Percentiles rank a stretch among this genome's conserved stretches.
Conservation (phyloP, 2,329 filamentous ascomycete genomes). For the Penicillium sp. region DNA sequence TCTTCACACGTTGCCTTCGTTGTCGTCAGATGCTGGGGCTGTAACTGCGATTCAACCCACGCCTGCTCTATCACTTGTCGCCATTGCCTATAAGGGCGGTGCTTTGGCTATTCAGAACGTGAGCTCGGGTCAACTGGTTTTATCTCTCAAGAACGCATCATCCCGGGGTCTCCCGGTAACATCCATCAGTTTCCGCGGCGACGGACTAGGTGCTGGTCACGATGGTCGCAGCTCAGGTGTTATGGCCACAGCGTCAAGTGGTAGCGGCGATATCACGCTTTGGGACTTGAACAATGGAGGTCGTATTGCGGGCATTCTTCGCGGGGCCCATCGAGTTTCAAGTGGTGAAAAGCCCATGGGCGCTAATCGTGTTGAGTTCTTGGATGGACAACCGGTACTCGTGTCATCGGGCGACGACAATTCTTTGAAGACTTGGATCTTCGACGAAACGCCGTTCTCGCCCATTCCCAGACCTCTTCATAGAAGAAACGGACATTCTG, state of each 20-base stretch:
- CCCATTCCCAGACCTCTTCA: constrained; percentile 78
- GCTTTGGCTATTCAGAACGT: constrained; percentile 73
- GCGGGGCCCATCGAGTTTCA: constrained; percentile 69
- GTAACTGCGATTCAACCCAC: constrained; percentile 82
- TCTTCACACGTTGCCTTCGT: constrained; percentile 78
- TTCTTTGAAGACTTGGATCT: constrained; percentile 90
- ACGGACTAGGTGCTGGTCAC: constrained; percentile 76
- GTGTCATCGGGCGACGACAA: constrained; percentile 89
- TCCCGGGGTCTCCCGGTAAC: constrained; percentile 58
- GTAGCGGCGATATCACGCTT: constrained; percentile 80
- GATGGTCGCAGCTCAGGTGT: constrained; percentile 79
- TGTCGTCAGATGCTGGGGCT: constrained; percentile 60
- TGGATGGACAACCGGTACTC: constrained; percentile 79
- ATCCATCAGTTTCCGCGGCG: constrained; percentile 81
- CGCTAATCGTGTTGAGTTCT: constrained; percentile 78
- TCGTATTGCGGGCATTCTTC: constrained; percentile 73
- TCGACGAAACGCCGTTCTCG: constrained; percentile 83
- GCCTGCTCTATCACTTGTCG: constrained; percentile 73
- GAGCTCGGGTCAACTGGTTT: constrained; percentile 62
- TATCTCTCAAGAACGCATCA: constrained; percentile 60
- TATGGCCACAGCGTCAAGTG: constrained; percentile 78
- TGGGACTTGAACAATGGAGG: constrained; percentile 93
- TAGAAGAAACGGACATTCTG: constrained; percentile 77
- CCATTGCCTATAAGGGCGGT: constrained; percentile 76
- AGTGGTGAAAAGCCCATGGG: constrained; percentile 55